Percentiles rank a stretch among this genome's conserved stretches.
Conservation (phyloP, 2,329 filamentous ascomycete genomes). For the Hypoxylon sp. region DNA sequence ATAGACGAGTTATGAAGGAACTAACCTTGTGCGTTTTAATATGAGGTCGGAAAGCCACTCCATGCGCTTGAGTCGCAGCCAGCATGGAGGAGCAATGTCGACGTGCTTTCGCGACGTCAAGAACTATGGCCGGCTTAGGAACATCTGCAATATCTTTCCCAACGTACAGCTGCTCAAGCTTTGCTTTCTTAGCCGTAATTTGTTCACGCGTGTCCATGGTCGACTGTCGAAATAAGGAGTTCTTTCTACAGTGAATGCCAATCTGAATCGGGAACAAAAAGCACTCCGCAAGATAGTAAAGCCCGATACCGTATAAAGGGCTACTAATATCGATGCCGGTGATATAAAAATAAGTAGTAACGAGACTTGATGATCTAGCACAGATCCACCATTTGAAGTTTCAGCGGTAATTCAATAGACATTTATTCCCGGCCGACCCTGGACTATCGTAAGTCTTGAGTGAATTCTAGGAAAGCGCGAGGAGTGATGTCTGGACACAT, state of each 20-base stretch:
- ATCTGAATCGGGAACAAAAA: background rate
- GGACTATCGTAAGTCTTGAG: background rate
- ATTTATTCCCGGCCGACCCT: background rate
- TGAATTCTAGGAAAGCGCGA: background rate
- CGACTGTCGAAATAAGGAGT: background rate
- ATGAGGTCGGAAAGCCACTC: slow-evolving; percentile 10
- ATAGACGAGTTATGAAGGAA: background rate
- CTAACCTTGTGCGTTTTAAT: slow-evolving; percentile 21
- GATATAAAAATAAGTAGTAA: background rate
- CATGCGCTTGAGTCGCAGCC: slow-evolving; percentile 13
- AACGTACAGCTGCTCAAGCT: slow-evolving; percentile 12
- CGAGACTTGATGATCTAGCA: background rate
- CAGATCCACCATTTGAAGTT: background rate
- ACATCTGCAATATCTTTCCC: slow-evolving; percentile 6
- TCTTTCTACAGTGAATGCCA: background rate
- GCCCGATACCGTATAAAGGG: background rate
- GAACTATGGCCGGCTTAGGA: slow-evolving; percentile 11
- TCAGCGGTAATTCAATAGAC: background rate
- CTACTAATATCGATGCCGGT: background rate
- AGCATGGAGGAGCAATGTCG: slow-evolving; percentile 16
- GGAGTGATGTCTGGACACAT: background rate
- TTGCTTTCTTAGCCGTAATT: slow-evolving; percentile 2
- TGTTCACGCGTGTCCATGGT: slow-evolving; percentile 5
- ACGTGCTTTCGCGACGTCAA: slow-evolving; percentile 14
- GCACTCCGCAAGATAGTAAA: background rate